Conservation (phyloP, 805 yeast genomes). For the Wickerhamiella allomyrinae region DNA sequence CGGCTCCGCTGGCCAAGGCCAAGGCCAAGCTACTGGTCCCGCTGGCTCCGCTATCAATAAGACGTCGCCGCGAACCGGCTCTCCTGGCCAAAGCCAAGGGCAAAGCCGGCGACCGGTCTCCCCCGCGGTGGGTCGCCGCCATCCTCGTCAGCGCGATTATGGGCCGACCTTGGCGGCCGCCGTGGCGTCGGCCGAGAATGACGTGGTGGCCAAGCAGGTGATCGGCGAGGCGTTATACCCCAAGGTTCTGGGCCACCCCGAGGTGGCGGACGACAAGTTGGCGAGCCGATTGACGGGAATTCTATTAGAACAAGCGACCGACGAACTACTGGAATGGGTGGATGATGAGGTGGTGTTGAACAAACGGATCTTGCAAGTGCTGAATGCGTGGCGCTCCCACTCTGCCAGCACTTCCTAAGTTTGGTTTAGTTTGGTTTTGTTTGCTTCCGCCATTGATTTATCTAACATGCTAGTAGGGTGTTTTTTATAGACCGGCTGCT, state of each 20-base stretch:
- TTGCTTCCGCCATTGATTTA: no score
- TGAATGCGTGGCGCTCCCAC: constrained; percentile 27
- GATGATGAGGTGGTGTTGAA: constrained; percentile 73
- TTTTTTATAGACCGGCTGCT: no score
- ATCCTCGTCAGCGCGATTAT: constrained; percentile 10
- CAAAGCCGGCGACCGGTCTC: constrained; percentile 1
- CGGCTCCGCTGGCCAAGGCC: background rate
- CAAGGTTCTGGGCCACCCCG: constrained; percentile 62
- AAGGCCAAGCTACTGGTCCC: no score
- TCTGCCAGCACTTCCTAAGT: background rate
- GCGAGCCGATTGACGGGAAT: constrained; percentile 94
- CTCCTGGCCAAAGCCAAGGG: background rate
- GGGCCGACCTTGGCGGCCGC: constrained; percentile 39
- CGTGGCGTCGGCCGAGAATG: constrained; percentile 31
- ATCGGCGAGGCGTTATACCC: constrained; percentile 89
- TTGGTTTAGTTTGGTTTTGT: no score
- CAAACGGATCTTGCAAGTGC: constrained; percentile 79
- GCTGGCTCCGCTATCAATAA: no score
- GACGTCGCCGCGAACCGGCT: background rate
- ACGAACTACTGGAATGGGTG: constrained; percentile 69
- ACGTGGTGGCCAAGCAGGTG: constrained; percentile 21
- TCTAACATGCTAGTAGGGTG: background rate
- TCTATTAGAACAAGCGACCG: constrained; percentile 81
- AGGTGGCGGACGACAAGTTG: constrained; percentile 61
- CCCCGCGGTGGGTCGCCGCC: background rate